phyloP scores from a whole-genome alignment of 768 basidiomycete genomes.

The Leccinum subgranulosum region DNA sequence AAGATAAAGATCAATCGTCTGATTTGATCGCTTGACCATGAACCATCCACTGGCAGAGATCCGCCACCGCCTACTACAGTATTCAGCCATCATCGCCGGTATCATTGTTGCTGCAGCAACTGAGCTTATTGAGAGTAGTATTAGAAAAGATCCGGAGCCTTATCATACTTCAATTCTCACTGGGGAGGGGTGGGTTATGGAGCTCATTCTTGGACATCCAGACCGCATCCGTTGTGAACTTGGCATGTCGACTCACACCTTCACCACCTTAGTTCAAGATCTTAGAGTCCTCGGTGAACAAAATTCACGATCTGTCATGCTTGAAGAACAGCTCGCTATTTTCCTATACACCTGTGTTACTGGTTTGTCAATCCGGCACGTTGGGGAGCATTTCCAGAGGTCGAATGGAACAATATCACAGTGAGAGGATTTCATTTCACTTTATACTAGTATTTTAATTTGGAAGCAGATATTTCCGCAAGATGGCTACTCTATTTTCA shows the following conservation, averaged over 20 bases:
- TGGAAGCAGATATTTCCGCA: neutral
- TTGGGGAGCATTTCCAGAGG: neutral
- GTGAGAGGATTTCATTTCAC: neutral
- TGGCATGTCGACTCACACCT: neutral
- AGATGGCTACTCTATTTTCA: neutral
- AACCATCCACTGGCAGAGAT: too few relatives aligned
- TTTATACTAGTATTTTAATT: neutral
- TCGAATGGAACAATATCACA: neutral
- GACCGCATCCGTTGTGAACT: neutral
- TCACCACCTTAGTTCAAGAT: neutral
- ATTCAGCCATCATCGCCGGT: too few relatives aligned
- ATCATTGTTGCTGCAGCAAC: neutral
- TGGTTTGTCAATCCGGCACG: neutral
- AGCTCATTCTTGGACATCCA: neutral
- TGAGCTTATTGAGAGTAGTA: neutral
- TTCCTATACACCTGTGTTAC: neutral
- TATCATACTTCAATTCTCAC: neutral
- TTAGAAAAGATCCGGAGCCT: neutral
- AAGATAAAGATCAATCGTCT: too few relatives aligned
- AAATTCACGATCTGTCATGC: neutral
- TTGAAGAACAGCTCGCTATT: neutral
- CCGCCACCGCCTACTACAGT: too few relatives aligned
- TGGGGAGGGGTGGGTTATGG: neutral
- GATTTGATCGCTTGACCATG: too few relatives aligned
- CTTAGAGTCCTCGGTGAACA: neutral